A percentile compares a stretch with the other conserved stretches of the same genome.
These are phyloP conservation scores for Vigna unguiculata DNA, from an alignment of 306 rosid species.

Conservation along the genomic window DNA sequence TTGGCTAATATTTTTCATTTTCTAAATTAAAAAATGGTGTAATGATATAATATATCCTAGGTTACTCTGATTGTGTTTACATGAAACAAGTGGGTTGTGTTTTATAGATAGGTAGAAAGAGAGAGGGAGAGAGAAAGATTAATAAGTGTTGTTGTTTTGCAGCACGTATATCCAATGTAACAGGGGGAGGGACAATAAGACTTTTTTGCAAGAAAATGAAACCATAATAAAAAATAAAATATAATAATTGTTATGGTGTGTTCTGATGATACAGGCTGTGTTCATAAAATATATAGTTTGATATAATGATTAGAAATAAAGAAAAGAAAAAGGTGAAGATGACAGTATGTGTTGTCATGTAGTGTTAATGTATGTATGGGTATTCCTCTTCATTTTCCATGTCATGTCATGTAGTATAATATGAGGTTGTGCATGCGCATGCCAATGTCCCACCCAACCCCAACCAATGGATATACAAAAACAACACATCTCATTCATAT, in stretches of 20 bases:
- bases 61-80: too few species aligned
- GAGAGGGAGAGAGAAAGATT: too few species aligned
- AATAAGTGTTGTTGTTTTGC: too few species aligned
- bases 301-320: not conserved
- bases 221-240: too few species aligned
- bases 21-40: too few species aligned
- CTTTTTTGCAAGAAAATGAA: constrained; percentile 16
- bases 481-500: not conserved
- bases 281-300: not conserved
- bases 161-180: constrained; percentile 32
- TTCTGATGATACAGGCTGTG: constrained; percentile 41
- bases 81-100: too few species aligned
- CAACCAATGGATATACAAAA: constrained; percentile 26
- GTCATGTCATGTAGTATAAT: not conserved
- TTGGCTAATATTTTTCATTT: too few species aligned
- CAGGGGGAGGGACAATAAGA: constrained; percentile 39
- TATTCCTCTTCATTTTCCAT: not conserved
- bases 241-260: constrained; percentile 20
- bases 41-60: too few species aligned
- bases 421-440: constrained; percentile 45
- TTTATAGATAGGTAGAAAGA: too few species aligned
- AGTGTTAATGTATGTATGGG: constrained; percentile 1
- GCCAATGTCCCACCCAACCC: constrained; percentile 45
- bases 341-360: constrained; percentile 29
- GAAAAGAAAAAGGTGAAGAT: constrained; percentile 28